Base-by-base conservation (phyloP, 73 alveolate genomes). In the Paramecium sonneborni region DNA sequence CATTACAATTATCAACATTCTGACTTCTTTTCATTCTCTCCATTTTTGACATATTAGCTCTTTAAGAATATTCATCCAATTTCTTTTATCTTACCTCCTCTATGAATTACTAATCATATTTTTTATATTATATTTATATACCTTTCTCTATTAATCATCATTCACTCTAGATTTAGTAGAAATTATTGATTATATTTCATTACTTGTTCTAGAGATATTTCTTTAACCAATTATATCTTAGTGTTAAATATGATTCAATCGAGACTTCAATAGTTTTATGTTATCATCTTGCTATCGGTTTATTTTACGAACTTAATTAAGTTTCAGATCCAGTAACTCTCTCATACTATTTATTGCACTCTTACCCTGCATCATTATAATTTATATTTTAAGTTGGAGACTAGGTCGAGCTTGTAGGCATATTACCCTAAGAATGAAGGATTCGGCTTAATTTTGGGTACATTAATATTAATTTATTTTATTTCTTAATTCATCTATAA, bases 231-330 rank as follows among this genome's bases (percentile, higher is more conserved):
- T 8, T 15, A 38, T 6, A 79, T 79, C 90, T 43, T 79, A 26
- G n/a, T 79, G 69, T 44, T 79, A 14, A 10, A 79, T 79, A 11
- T 79, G 90, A 79, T 79, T 79, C 26, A 79, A 12, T 11, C 90
- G 44, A 46, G 62, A 43, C 43, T 79, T 79, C 43, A 79, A 2
- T 24, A 46, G 18, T 23, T 14, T 26, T 2, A 79, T 14, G 55
- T 79, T 79, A 20, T 44, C 48, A 23, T 43, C 76, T 8, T 79
- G 72, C 30, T 79, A 20, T 62, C 55, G 7, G 55, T 79, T 79
- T 46, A 79, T 43, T 44, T 62, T 79, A 12, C 90, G 23, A 79
- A 79, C 90, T 79, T 79, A 44, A 23, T 79, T 79, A 4, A 79
- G 90, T 34, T 79, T 79, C 90, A 79, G 15, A 37, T 74, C 87